phyloP scores from a whole-genome alignment of 208 protist genomes.

The Tritrichomonas foetus region DNA sequence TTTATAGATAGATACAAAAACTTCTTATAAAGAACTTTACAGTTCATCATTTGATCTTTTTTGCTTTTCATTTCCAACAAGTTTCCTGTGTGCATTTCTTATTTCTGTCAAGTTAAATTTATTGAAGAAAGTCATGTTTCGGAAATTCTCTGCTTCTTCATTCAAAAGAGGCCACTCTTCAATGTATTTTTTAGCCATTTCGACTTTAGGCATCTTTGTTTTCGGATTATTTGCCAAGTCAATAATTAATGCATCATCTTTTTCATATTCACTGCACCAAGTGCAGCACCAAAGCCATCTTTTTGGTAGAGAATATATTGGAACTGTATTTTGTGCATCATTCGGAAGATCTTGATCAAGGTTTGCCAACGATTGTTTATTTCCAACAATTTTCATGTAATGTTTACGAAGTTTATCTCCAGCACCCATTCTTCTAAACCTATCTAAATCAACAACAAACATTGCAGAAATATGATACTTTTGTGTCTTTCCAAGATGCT shows the following conservation, averaged over 20 bases:
- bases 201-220: slow-evolving; percentile 63
- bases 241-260: slow-evolving; percentile 57
- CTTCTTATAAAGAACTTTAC: too few relatives aligned
- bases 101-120: background rate
- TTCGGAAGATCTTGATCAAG: slow-evolving; percentile 62
- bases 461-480: slow-evolving; percentile 62
- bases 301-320: slow-evolving; percentile 61
- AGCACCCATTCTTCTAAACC: slow-evolving; percentile 50
- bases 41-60: too few relatives aligned
- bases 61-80: background rate
- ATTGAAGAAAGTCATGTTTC: background rate
- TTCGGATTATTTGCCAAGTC: slow-evolving; percentile 66
- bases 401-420: slow-evolving; percentile 56
- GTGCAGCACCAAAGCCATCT: slow-evolving; percentile 65
- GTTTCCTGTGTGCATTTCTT: background rate
- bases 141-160: background rate
- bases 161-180: background rate
- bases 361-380: slow-evolving; percentile 55
- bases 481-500: slow-evolving; percentile 46
- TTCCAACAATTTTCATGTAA: slow-evolving; percentile 54
- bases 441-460: slow-evolving; percentile 60
- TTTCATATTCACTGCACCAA: slow-evolving; percentile 53
- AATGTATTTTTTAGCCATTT: slow-evolving; percentile 44
- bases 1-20: too few relatives aligned
- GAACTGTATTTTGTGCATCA: slow-evolving; percentile 56